Base-by-base conservation (phyloP, 352 stramenopile species). In the Phytophthora fragariaefolia region DNA sequence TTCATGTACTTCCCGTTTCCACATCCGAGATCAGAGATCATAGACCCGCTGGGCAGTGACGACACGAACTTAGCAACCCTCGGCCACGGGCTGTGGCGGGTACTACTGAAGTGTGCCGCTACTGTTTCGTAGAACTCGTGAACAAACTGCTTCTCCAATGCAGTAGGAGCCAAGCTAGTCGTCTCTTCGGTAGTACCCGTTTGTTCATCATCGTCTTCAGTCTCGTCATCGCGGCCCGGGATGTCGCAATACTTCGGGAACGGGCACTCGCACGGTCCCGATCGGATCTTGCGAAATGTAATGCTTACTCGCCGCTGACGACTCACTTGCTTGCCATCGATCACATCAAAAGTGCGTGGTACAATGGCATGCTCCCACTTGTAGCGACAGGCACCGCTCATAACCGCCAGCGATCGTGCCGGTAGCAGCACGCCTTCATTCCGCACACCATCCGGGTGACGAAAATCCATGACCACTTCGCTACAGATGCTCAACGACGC, bases 1-100 rank as follows among this genome's bases (percentile, higher is more conserved):
- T 92, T 91, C 87, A 95, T 93, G 66, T 96, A 96, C 70, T 96
- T 96, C 49, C 89, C 89, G 43, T 96, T 96, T 42, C 87, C 89
- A 40, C 89, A 96, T 20, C 89, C 88, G 46, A 96, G 83, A 73
- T 96, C 89, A 8, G 83, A 83, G 60, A 96, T 74, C 38, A 91
- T 58, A 7, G 87, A 91, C 1, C 86, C 84, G 13, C 60, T 69
- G 22, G 80, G 74, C 10, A 94, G 52, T 12, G 73, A 71, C 9
- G 76, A 70, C 20, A 96, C 84, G 58, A 96, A 94, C 27, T 73
- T 43, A 17, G 77, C 84, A 7, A 96, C 84, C 17, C 75, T 80
- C 1, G 88, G 87, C 89, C 89, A 96, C 22, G 89, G 80, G 48
- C 89, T 92, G 75, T 96, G 90, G 46, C 89, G 79, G n/a, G 89